phyloP scores from a whole-genome alignment of 352 stramenopile genomes.

The Pythium monospermum region DNA sequence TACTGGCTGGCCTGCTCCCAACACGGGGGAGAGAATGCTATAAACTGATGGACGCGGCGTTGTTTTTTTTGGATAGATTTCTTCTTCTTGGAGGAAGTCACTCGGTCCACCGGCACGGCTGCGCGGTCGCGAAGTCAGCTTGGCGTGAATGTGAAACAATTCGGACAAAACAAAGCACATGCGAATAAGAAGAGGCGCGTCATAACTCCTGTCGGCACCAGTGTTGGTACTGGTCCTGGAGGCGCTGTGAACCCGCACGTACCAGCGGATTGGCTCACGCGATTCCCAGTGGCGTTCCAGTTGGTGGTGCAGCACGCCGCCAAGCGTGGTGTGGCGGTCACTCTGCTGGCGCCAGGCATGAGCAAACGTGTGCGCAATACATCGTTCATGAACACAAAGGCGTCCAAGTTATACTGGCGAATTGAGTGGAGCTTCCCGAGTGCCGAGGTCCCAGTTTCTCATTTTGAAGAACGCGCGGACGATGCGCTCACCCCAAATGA shows the following conservation, averaged over 20 bases:
- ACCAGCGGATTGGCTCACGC: constrained; percentile 49
- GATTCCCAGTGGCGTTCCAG: constrained; percentile 68
- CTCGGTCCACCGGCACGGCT: constrained; percentile 24
- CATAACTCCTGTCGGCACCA: background rate
- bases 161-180: constrained; percentile 8
- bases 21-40: background rate
- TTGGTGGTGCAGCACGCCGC: constrained; percentile 59
- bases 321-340: constrained; percentile 64
- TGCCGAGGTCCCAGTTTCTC: constrained; percentile 36
- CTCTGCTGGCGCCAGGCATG: constrained; percentile 74
- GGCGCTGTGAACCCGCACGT: constrained; percentile 21
- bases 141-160: constrained; percentile 21
- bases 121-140: constrained; percentile 19
- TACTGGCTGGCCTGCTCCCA: too few species aligned
- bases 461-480: constrained; percentile 44
- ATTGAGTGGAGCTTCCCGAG: constrained; percentile 74
- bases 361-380: constrained; percentile 72
- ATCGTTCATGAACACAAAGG: constrained; percentile 69
- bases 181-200: constrained; percentile 19
- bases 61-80: constrained; percentile 20
- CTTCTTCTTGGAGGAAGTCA: constrained; percentile 37
- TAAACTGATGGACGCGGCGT: background rate
- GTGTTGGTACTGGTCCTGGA: background rate
- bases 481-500: constrained; percentile 52
- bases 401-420: constrained; percentile 59